Conservation (phyloP, 805 yeast genomes). For the Debaryomyces tyrocola region DNA sequence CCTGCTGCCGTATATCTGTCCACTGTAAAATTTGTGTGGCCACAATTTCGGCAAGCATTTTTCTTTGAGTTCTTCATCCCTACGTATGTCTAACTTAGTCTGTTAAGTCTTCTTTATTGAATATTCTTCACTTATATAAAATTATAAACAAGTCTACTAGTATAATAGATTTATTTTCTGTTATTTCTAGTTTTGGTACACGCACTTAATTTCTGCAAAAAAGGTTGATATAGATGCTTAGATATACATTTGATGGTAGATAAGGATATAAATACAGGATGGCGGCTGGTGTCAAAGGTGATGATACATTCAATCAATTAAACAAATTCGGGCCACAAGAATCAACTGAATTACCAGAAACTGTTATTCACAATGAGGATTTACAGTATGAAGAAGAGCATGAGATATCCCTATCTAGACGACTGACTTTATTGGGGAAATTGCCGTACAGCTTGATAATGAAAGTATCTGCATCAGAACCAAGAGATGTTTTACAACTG, state of each 20-base stretch:
- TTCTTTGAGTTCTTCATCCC: conserved; percentile 2
- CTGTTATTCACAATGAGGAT: neutral
- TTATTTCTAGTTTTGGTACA: no score
- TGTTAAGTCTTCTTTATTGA: no score
- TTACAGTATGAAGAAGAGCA: neutral
- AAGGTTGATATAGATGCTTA: no score
- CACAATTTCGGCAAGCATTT: conserved; percentile 23
- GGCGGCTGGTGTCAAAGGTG: no score
- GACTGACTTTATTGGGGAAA: conserved; percentile 3
- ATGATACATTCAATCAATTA: neutral
- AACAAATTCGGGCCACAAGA: neutral
- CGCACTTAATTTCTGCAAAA: no score
- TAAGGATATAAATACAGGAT: no score
- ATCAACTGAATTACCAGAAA: neutral
- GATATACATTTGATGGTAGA: no score
- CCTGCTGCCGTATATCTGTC: conserved; percentile 46
- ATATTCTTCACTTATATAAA: no score
- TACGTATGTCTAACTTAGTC: neutral
- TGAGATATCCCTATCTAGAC: neutral
- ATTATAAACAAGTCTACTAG: no score
- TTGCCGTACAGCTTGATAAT: conserved; percentile 18
- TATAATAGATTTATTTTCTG: no score
- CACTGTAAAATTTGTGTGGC: conserved; percentile 19
- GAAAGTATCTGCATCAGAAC: conserved; percentile 42
- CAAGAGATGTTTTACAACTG: conserved; percentile 54